Base-by-base conservation (phyloP, 176 grass and related monocot genomes). In the Alloteropsis semialata region DNA sequence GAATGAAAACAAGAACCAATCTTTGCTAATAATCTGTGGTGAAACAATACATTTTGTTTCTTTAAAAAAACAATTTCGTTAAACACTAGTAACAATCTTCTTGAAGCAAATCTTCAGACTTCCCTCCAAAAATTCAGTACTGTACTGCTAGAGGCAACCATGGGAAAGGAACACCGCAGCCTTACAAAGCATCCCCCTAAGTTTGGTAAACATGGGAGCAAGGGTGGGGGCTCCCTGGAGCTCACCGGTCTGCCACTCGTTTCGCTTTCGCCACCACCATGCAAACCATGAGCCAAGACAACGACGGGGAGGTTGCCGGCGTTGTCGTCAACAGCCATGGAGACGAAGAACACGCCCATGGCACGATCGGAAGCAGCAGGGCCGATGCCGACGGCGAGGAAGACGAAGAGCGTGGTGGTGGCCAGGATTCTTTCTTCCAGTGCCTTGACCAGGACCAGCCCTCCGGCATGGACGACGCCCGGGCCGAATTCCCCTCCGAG, bases 361-460 rank as follows among this genome's bases (percentile, higher is more conserved):
- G 3, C 72, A 81, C 56, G 15, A 54, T 13, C 55, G 10, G 49
- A 18, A 6, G 32, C 28, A 7, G 12, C 44, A 8, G 41, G 41
- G 41, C 33, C 28, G 77, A 49, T 0, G 81, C 57, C 25, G 53
- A 1, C 25, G 0, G 48, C 0, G 83, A 67, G 7, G 54, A 65
- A 25, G 55, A 71, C 6, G 67, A 58, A 5, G 72, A 19, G 15
- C 10, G 24, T 28, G 45, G 42, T 22, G 37, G 33, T 11, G 75
- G 46, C 3, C 74, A 17, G 5, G 68, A 78, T 55, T 16, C 76
- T 10, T 97, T 97, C 88, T 90, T 85, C 5, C 89, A 89, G 74
- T 89, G 88, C 37, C 41, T 89, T 8, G 95, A 98, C 55, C 29
- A 76, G 10, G 79, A 89, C 6, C 86, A 91, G 16, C 69, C 73